phyloP scores from a whole-genome alignment of 495 filamentous ascomycete genomes.

The Podospora conica region DNA sequence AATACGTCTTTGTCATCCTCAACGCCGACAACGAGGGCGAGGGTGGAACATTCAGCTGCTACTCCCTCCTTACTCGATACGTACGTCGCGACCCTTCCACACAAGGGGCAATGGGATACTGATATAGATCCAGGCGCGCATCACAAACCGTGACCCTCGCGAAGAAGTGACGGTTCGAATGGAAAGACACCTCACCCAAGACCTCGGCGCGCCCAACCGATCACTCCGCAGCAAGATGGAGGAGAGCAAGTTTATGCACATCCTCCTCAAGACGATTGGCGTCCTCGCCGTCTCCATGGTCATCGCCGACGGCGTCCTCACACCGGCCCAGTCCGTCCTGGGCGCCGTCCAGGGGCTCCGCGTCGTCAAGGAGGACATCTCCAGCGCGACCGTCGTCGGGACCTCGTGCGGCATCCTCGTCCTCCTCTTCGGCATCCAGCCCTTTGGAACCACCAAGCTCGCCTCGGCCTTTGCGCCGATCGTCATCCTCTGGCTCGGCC shows the following conservation, averaged over 20 bases:
- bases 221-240: constrained; percentile 53
- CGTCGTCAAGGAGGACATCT: constrained; percentile 42
- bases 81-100: constrained; percentile 34
- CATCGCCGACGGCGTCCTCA: constrained; percentile 61
- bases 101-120: background rate
- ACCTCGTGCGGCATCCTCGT: constrained; percentile 63
- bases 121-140: constrained; percentile 38
- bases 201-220: constrained; percentile 48
- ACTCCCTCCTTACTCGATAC: constrained; percentile 64
- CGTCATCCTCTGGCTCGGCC: constrained; percentile 64
- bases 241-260: constrained; percentile 44
- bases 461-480: constrained; percentile 62
- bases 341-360: constrained; percentile 65
- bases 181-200: constrained; percentile 50
- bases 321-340: constrained; percentile 63
- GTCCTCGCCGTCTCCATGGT: constrained; percentile 67
- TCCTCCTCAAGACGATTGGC: constrained; percentile 57
- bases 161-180: constrained; percentile 47
- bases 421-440: constrained; percentile 62
- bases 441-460: constrained; percentile 63
- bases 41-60: constrained; percentile 69
- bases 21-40: constrained; percentile 71
- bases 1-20: constrained; percentile 65
- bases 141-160: constrained; percentile 51
- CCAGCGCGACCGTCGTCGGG: constrained; percentile 54